Percentiles rank a stretch among this genome's conserved stretches.
Evolutionary conservation across 257 asterid genomes (phyloP).

Genomic region (Solanum virginianum): DNA sequence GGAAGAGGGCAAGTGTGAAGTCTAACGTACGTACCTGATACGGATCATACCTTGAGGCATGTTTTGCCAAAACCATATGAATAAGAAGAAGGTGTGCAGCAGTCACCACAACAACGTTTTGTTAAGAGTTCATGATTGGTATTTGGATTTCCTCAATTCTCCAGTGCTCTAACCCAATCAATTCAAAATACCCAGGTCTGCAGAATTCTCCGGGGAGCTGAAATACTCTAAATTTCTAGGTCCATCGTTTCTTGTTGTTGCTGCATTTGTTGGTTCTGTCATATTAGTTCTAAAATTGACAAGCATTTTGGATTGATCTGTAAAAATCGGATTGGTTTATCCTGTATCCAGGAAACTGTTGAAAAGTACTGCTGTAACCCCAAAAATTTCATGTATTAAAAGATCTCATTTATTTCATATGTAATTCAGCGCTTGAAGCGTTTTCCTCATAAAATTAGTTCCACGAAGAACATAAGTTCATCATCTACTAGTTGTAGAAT

Average conservation of each 20-base stretch:
- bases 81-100: neutral
- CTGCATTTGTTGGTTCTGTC: neutral
- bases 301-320: neutral
- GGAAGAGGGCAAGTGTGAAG: conserved; percentile 20
- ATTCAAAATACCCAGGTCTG: neutral
- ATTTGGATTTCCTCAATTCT: neutral
- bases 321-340: neutral
- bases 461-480: neutral
- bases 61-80: neutral
- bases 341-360: neutral
- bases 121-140: neutral
- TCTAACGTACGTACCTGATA: conserved; percentile 3
- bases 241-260: neutral
- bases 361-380: neutral
- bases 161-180: neutral
- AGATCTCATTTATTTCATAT: neutral
- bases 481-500: neutral
- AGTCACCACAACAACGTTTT: neutral
- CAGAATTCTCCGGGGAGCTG: neutral
- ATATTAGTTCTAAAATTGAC: neutral
- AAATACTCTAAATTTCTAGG: neutral
- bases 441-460: neutral
- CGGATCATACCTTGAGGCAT: neutral
- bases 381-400: neutral
- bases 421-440: neutral